Percentiles rank a stretch among this genome's conserved stretches.
These are phyloP conservation scores for Cyclaneusma minus DNA, from an alignment of 2,329 filamentous ascomycete species.

Conservation along the genomic window DNA sequence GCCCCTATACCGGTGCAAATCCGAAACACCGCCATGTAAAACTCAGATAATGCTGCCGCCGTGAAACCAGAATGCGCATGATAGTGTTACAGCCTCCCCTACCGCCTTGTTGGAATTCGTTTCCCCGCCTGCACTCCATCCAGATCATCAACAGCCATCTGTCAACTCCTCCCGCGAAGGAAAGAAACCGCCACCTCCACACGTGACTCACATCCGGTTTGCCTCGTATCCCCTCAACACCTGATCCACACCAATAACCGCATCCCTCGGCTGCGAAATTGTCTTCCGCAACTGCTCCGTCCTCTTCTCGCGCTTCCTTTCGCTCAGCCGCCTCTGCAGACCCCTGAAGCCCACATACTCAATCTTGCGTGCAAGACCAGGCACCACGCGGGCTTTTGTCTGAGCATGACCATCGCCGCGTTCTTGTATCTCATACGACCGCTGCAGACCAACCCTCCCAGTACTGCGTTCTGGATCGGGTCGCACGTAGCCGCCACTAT, in stretches of 20 bases:
- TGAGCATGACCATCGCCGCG: constrained; percentile 11
- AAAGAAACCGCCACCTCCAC: too few relatives aligned
- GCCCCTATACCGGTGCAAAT: too few relatives aligned
- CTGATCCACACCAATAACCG: constrained; percentile 40
- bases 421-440: background rate
- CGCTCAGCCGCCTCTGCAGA: constrained; percentile 38
- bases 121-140: too few relatives aligned
- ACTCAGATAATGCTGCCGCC: too few relatives aligned
- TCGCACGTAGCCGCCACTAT: constrained; percentile 2
- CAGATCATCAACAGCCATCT: too few relatives aligned
- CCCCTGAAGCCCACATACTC: constrained; percentile 33
- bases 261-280: constrained; percentile 43
- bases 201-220: too few relatives aligned
- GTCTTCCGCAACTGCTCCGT: constrained; percentile 40
- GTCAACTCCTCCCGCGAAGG: too few relatives aligned
- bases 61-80: too few relatives aligned
- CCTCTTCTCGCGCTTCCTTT: constrained; percentile 41
- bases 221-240: too few relatives aligned
- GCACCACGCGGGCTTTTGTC: constrained; percentile 12
- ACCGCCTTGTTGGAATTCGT: too few relatives aligned
- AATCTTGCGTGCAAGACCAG: constrained; percentile 26
- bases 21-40: too few relatives aligned
- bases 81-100: too few relatives aligned
- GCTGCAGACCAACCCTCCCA: background rate
- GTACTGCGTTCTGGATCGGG: background rate